Evolutionary conservation across 352 stramenopile genomes (phyloP).

Genomic region (Paralagenidium karlingii): DNA sequence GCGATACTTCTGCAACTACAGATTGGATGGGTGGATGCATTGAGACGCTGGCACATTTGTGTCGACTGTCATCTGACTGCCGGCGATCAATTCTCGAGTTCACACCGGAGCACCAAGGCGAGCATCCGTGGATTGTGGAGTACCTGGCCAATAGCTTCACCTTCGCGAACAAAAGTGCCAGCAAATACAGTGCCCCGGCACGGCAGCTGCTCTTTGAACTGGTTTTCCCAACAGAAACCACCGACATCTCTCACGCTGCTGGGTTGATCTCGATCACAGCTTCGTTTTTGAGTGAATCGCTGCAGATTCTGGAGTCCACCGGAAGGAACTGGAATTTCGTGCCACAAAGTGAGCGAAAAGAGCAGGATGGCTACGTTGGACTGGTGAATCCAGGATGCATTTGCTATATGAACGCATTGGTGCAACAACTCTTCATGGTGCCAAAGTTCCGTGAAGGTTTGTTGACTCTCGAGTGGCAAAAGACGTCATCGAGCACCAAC

Average conservation of each 20-base stretch:
- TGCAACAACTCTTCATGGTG: conserved; percentile 93
- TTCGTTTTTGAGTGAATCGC: conserved; percentile 12
- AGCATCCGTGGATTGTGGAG: too few relatives aligned
- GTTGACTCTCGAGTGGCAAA: conserved; percentile 16
- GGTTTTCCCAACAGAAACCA: not conserved
- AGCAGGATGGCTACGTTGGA: conserved; percentile 31
- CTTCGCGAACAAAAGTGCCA: too few relatives aligned
- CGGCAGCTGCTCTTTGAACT: not conserved
- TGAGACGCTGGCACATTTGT: too few relatives aligned
- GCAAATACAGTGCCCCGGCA: not conserved
- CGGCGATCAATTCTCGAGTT: too few relatives aligned
- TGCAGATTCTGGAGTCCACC: too few relatives aligned
- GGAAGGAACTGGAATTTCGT: too few relatives aligned
- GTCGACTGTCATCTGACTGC: too few relatives aligned
- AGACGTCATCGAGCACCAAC: too few relatives aligned
- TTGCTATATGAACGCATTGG: conserved; percentile 98
- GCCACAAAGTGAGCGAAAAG: too few relatives aligned
- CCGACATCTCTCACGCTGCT: not conserved
- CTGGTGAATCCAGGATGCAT: conserved; percentile 97
- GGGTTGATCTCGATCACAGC: not conserved
- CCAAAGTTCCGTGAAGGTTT: conserved; percentile 41
- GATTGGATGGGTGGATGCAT: too few relatives aligned
- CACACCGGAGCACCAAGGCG: too few relatives aligned
- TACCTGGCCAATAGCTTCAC: too few relatives aligned
- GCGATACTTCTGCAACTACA: not conserved